Evolutionary conservation across 2,329 filamentous ascomycete genomes (phyloP).

Genomic region (Trichoderma lentiforme): DNA sequence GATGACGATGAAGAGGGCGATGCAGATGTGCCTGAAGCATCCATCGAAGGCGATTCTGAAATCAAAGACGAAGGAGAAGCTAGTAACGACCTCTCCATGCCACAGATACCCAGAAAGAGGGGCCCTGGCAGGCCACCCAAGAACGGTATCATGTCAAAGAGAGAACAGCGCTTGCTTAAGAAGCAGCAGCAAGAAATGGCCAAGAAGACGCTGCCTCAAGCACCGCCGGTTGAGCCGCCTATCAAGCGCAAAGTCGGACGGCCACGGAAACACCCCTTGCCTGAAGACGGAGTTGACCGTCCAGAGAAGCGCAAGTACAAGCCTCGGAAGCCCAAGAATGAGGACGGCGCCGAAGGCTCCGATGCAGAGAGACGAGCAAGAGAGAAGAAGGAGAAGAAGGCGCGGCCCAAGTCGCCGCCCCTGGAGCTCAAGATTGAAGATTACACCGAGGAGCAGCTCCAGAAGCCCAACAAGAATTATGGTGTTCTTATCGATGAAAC

Average conservation of each 20-base stretch:
- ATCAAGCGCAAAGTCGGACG: conserved; percentile 64
- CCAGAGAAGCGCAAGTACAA: conserved; percentile 66
- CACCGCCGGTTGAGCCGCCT: conserved; percentile 47
- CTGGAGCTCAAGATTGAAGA: conserved; percentile 53
- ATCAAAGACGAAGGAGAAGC: conserved; percentile 30
- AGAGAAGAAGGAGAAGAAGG: conserved; percentile 60
- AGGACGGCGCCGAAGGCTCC: conserved; percentile 54
- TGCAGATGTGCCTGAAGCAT: conserved; percentile 22
- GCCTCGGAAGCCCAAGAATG: conserved; percentile 53
- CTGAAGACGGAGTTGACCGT: conserved; percentile 52
- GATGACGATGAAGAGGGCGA: conserved; percentile 29
- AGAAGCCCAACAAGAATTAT: conserved; percentile 62
- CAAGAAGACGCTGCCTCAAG: conserved; percentile 50
- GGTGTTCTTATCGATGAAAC: conserved; percentile 60
- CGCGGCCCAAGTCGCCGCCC: conserved; percentile 57
- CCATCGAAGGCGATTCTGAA: conserved; percentile 26
- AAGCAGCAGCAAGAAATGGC: conserved; percentile 50
- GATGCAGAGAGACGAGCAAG: conserved; percentile 54
- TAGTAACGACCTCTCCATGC: conserved; percentile 36
- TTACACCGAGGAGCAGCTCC: conserved; percentile 56
- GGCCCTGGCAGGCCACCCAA: conserved; percentile 80
- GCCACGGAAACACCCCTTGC: conserved; percentile 60
- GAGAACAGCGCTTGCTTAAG: conserved; percentile 63
- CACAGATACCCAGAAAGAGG: conserved; percentile 60
- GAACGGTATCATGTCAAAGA: conserved; percentile 79